phyloP scores from a whole-genome alignment of 352 stramenopile genomes.

The Achlya hypogyna region DNA sequence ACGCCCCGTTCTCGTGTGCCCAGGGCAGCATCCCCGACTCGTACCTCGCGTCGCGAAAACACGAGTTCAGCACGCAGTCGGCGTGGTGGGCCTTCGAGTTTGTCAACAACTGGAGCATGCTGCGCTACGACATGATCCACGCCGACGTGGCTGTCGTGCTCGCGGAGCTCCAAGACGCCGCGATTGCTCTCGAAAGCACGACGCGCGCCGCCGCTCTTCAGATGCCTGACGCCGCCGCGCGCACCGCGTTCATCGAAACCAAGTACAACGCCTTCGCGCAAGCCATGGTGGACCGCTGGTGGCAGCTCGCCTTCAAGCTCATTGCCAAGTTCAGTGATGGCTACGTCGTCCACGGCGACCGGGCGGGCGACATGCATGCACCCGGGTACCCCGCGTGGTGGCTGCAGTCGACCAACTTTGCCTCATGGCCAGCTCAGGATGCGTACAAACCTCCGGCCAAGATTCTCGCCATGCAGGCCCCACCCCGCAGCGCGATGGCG shows the following conservation, averaged over 20 bases:
- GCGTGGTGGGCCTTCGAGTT: constrained; percentile 82
- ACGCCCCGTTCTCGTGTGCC: constrained; percentile 55
- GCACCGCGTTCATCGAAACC: constrained; percentile 24
- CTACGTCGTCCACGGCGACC: constrained; percentile 56
- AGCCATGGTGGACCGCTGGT: constrained; percentile 15
- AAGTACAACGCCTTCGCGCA: constrained; percentile 49
- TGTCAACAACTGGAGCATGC: constrained; percentile 77
- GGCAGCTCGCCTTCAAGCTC: constrained; percentile 3
- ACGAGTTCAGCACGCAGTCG: constrained; percentile 47
- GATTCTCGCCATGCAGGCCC: neutral
- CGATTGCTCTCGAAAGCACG: constrained; percentile 23
- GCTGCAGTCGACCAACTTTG: constrained; percentile 49
- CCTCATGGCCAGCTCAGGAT: constrained; percentile 43
- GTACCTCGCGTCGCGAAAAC: constrained; percentile 52
- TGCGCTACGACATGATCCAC: constrained; percentile 64
- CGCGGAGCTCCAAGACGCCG: constrained; percentile 31
- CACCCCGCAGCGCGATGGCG: neutral
- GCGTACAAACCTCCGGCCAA: constrained; percentile 1
- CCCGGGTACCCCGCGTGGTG: constrained; percentile 63
- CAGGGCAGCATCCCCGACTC: constrained; percentile 38
- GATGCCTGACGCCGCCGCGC: constrained; percentile 17
- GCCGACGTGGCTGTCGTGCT: constrained; percentile 37
- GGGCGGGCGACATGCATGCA: constrained; percentile 30
- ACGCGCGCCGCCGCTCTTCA: constrained; percentile 27
- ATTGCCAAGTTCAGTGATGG: constrained; percentile 44